Evolutionary conservation across 108 stramenopile species (phyloP).

Genomic region (Cylindrotheca closterium): DNA sequence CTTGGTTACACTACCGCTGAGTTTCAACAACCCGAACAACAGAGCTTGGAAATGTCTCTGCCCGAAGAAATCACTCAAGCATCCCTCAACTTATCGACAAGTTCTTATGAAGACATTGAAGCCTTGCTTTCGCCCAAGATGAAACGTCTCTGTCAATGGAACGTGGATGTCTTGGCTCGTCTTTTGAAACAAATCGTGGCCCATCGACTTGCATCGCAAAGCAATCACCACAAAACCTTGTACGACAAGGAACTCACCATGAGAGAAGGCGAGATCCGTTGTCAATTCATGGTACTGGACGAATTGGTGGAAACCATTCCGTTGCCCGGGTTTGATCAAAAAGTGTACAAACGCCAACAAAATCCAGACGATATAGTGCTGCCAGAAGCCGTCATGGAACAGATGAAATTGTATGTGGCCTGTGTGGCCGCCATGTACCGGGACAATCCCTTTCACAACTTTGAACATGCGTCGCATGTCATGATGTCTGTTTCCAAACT

Average conservation of each 20-base stretch:
- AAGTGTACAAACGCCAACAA: constrained; percentile 2
- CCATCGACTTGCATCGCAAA: neutral
- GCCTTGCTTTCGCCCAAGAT: constrained; percentile 19
- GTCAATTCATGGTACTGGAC: constrained; percentile 1
- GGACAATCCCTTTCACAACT: constrained; percentile 42
- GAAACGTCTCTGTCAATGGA: too few species aligned
- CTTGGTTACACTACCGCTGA: too few species aligned
- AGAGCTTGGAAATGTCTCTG: neutral
- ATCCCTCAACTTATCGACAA: too few species aligned
- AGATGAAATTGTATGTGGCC: constrained; percentile 4
- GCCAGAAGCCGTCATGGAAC: neutral
- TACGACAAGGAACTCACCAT: neutral
- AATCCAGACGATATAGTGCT: constrained; percentile 1
- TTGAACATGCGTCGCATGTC: constrained; percentile 31
- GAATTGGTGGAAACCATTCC: constrained; percentile 29
- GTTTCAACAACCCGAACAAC: neutral
- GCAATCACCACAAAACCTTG: neutral
- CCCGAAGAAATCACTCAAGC: too few species aligned
- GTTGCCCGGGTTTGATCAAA: constrained; percentile 22
- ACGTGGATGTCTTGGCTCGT: too few species aligned
- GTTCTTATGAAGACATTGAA: too few species aligned
- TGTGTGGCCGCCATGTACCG: constrained; percentile 28
- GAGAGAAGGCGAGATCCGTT: constrained; percentile 1
- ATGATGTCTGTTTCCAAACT: constrained; percentile 2
- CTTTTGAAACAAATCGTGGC: constrained; percentile 8